Evolutionary conservation across 768 basidiomycete species (phyloP), one percentile per base, ranked within the genome.

Genomic region (Boletus rubropictus): DNA sequence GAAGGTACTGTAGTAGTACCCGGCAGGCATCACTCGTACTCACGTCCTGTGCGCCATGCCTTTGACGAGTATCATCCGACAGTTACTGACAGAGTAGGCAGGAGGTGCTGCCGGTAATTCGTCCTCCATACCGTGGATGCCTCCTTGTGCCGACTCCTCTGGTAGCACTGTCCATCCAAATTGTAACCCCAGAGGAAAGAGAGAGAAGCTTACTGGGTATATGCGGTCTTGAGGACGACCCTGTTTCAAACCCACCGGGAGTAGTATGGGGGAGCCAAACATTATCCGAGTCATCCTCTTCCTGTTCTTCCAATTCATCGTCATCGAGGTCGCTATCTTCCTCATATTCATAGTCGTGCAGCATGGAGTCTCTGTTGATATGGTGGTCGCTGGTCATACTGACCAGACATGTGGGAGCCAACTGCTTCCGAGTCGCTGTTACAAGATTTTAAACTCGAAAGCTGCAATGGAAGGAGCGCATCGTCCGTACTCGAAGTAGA

Each of bases 241-340:
- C 42, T 5, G 25, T 10, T 21, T 11, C 38, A 27, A 39, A 46
- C 27, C n/a, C 24, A 24, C 42, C 35, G 0, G 48, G 49, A 8
- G 31, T 10, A 18, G 20, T 0, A 3, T 22, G 7, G 29, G 11
- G 20, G 25, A 4, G 21, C 29, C 1, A 25, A 20, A 2, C 2
- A 20, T 17, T n/a, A 17, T 42, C 48, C 21, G 3, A 12, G 12
- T 46, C 49, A 0, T 20, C 29, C 1, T 44, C 49, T 2, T 32
- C 31, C 15, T 28, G 1, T 5, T 51, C 53, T 14, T 64, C n/a
- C n/a, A n/a, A n/a, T n/a, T n/a, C n/a, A n/a, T n/a, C 61, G 15
- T 58, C 62, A 5, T 66, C 64, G 17, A 64, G 59, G 37, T 64
- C 62, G 33, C 64, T 66, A 27, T 64, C 63, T 20, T 44, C 50